These are phyloP conservation scores for Mentha longifolia DNA, from an alignment of 257 asterid genomes.

Conservation along the genomic window DNA sequence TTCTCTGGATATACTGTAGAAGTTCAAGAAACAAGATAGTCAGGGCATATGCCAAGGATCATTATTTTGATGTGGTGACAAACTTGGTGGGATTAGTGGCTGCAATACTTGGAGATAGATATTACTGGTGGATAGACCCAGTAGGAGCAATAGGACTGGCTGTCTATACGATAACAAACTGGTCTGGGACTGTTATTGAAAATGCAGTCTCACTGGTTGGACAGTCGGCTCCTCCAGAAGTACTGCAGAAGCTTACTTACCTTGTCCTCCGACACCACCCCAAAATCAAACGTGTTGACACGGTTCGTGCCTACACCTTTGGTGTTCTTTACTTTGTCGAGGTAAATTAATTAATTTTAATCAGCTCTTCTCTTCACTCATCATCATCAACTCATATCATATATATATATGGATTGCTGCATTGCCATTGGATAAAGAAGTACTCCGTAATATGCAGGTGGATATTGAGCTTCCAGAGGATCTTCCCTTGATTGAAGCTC, in stretches of 20 bases:
- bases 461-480: slow-evolving; percentile 87
- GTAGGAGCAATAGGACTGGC: slow-evolving; percentile 62
- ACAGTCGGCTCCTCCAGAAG: slow-evolving; percentile 73
- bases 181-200: slow-evolving; percentile 70
- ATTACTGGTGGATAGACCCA: slow-evolving; percentile 78
- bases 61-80: slow-evolving; percentile 74
- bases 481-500: slow-evolving; percentile 71
- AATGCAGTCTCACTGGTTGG: slow-evolving; percentile 72
- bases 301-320: slow-evolving; percentile 77
- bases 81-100: slow-evolving; percentile 63
- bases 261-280: slow-evolving; percentile 63
- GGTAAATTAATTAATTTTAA: slow-evolving; percentile 38
- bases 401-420: too few relatives aligned
- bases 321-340: slow-evolving; percentile 80
- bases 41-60: slow-evolving; percentile 73
- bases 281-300: slow-evolving; percentile 66
- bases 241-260: slow-evolving; percentile 60
- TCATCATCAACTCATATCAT: too few relatives aligned
- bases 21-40: slow-evolving; percentile 67
- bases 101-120: slow-evolving; percentile 59
- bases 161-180: slow-evolving; percentile 54
- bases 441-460: too few relatives aligned
- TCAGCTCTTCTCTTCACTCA: too few relatives aligned
- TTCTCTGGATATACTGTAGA: slow-evolving; percentile 65
- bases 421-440: too few relatives aligned